Percentiles rank a stretch among this genome's conserved stretches.
Conservation (phyloP, 805 yeast species). For the Kodamaea nitidulidarum region DNA sequence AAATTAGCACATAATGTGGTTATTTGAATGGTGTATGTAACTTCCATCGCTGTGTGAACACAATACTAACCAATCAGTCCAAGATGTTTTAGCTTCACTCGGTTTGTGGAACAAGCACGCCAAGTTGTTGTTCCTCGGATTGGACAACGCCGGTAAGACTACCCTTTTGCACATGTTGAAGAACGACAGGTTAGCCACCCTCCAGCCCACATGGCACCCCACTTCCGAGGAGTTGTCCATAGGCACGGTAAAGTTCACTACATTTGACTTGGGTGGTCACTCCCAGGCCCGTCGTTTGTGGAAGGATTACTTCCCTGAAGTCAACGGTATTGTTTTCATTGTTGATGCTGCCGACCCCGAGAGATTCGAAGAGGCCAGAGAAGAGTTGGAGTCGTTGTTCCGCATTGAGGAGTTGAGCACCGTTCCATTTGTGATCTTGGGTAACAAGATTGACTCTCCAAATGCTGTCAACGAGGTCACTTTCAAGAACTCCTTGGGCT, state of each 20-base stretch:
- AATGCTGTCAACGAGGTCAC: slow-evolving; percentile 94
- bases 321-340: slow-evolving; percentile 91
- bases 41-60: not conserved
- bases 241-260: slow-evolving; percentile 94
- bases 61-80: slow-evolving; percentile 30
- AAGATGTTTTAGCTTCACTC: slow-evolving; percentile 42
- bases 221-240: slow-evolving; percentile 97
- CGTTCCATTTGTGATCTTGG: slow-evolving; percentile 91
- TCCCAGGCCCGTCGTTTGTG: slow-evolving; percentile 98
- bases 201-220: slow-evolving; percentile 98
- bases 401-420: slow-evolving; percentile 84
- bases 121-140: slow-evolving; percentile 43
- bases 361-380: slow-evolving; percentile 91
- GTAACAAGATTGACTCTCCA: slow-evolving; percentile 94
- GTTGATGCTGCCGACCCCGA: slow-evolving; percentile 97
- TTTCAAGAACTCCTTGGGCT: slow-evolving; percentile 83
- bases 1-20: slow-evolving; percentile 24
- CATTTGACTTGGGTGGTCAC: slow-evolving; percentile 98
- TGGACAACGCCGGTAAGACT: slow-evolving; percentile 46
- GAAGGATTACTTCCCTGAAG: slow-evolving; percentile 99
- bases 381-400: slow-evolving; percentile 89
- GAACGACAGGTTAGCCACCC: slow-evolving; percentile 95
- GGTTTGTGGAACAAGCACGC: slow-evolving; percentile 50
- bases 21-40: slow-evolving; percentile 38
- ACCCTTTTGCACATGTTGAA: slow-evolving; percentile 44